Evolutionary conservation across 345 rosid species (phyloP), one percentile per base, ranked within the genome.

Genomic region (Excoecaria cochinchinensis): DNA sequence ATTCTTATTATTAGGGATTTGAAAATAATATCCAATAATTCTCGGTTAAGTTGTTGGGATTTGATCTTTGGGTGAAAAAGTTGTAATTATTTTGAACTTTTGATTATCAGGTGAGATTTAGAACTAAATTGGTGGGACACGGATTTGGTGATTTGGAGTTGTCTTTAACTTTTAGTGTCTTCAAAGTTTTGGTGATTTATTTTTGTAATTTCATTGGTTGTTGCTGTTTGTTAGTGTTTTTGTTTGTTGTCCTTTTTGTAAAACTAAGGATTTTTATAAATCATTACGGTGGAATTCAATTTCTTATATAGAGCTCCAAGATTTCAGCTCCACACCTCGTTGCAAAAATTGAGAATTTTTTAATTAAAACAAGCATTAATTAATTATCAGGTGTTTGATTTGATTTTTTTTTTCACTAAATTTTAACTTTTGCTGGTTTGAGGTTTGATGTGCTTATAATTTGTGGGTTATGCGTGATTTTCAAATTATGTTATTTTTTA

Each of bases 41-140:
- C n/a, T n/a, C n/a, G n/a, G n/a, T 52, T 68, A 50, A 13, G 36
- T 21, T 12, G 7, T 40, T 17, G 38, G 46, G 51, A 57, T 71
- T 71, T 22, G 40, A 16, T 19, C 62, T 16, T 47, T 5, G 0
- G 52, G 67, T 13, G 4, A n/a, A 40, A 39, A n/a, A 50, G 12
- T 21, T 7, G 11, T 8, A 22, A 2, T 48, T 69, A 19, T 0
- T 55, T n/a, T 36, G 59, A 31, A n/a, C n/a, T n/a, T n/a, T n/a
- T n/a, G n/a, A n/a, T 44, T 47, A 12, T n/a, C 69, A n/a, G 64
- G 53, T 51, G 68, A 79, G 72, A 75, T 82, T 86, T 47, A 79
- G 87, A 86, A 84, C 86, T 84, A 51, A 76, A 44, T 42, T 50
- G 70, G 75, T 77, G 83, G 71, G 76, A 50, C 74, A 40, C 76